Evolutionary conservation across 2,329 filamentous ascomycete genomes (phyloP).

Genomic region (Thelonectria discophora): DNA sequence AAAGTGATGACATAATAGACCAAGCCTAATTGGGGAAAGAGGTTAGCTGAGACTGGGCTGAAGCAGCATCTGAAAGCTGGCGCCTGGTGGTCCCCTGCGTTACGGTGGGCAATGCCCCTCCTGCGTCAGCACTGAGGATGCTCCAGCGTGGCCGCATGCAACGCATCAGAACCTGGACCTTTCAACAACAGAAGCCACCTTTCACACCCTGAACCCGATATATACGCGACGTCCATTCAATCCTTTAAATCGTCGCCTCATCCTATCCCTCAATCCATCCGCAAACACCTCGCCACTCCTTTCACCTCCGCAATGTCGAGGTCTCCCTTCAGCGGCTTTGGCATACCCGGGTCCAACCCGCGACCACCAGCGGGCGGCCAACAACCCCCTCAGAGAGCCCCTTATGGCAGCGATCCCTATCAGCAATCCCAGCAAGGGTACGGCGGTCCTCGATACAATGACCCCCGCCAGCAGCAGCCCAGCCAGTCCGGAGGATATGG

Average conservation of each 20-base stretch:
- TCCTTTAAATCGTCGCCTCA: neutral
- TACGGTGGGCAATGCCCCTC: constrained; percentile 18
- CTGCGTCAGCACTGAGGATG: constrained; percentile 26
- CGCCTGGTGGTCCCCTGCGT: neutral
- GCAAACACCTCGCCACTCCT: constrained; percentile 2
- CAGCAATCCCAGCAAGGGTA: constrained; percentile 49
- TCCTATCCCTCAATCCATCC: neutral
- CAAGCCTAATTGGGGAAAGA: constrained; percentile 27
- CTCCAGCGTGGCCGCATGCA: constrained; percentile 29
- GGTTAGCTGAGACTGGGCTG: constrained; percentile 9
- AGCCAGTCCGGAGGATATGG: constrained; percentile 29
- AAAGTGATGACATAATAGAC: constrained; percentile 33
- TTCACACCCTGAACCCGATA: neutral
- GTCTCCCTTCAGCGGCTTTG: constrained; percentile 40
- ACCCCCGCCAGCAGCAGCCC: constrained; percentile 38
- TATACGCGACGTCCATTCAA: neutral
- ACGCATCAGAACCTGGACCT: constrained; percentile 15
- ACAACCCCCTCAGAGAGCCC: constrained; percentile 34
- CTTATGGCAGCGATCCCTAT: constrained; percentile 33
- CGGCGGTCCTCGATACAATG: constrained; percentile 39
- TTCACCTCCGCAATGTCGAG: constrained; percentile 44
- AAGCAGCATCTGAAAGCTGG: constrained; percentile 8
- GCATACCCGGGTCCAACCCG: constrained; percentile 43
- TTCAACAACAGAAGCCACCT: constrained; percentile 14
- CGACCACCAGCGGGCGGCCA: constrained; percentile 40